Conservation (phyloP, 1,284 basidiomycete species). For the Erythrobasidium hasegawianum region DNA sequence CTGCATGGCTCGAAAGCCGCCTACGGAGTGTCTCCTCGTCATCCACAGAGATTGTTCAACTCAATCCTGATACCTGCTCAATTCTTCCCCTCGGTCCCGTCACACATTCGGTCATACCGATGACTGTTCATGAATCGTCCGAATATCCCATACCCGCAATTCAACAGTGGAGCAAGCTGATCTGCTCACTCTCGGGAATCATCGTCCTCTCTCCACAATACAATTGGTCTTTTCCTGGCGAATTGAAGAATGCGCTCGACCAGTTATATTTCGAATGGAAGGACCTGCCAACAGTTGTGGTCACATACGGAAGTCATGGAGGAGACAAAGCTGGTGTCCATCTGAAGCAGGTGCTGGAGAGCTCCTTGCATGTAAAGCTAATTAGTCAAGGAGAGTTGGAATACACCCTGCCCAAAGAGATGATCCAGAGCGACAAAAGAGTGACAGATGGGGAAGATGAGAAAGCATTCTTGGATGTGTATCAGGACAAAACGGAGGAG, state of each 20-base stretch:
- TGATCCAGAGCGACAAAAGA: conserved; percentile 29
- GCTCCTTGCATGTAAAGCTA: conserved; percentile 38
- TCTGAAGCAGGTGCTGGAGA: conserved; percentile 33
- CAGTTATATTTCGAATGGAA: conserved; percentile 45
- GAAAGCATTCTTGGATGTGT: neutral
- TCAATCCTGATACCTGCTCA: no score
- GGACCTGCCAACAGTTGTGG: conserved; percentile 37
- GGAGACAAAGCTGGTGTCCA: conserved; percentile 35
- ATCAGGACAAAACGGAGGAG: neutral
- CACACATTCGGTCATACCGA: no score
- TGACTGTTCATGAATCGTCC: no score
- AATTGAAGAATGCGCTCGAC: conserved; percentile 45
- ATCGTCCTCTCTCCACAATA: conserved; percentile 45
- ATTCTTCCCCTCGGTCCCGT: no score
- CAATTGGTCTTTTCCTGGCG: conserved; percentile 42
- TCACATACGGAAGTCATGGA: conserved; percentile 42
- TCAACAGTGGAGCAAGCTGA: conserved; percentile 37
- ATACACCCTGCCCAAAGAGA: conserved; percentile 37
- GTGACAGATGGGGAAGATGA: neutral
- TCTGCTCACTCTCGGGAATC: conserved; percentile 37
- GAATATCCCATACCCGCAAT: conserved; percentile 21
- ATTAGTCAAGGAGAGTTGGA: conserved; percentile 34
- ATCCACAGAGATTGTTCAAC: no score
- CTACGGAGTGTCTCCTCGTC: no score
- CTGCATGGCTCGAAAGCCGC: no score